A percentile compares a stretch with the other conserved stretches of the same genome.
These are phyloP conservation scores for Lecanoromycetidae sp. DNA, from an alignment of 2,329 filamentous ascomycete species.

Conservation along the genomic window DNA sequence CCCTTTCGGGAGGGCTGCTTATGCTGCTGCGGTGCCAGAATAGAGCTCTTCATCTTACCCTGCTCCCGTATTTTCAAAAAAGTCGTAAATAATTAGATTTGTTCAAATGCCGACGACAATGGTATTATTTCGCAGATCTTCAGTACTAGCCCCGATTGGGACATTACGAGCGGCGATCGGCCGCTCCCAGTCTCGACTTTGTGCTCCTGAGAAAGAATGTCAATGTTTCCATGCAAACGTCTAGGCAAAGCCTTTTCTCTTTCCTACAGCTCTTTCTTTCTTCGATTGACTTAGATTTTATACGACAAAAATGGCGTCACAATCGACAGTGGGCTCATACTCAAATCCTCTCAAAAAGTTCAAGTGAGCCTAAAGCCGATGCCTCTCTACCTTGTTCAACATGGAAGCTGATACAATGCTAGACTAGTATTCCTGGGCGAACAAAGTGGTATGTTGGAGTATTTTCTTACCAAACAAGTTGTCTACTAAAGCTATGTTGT, in stretches of 20 bases:
- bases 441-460: slow-evolving; percentile 67
- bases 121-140: no score
- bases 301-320: slow-evolving; percentile 54
- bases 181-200: no score
- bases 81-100: background rate
- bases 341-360: slow-evolving; percentile 99
- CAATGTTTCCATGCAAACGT: background rate
- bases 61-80: no score
- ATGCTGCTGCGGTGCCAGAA: slow-evolving; percentile 58
- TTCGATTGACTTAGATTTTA: background rate
- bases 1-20: slow-evolving; percentile 90
- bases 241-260: background rate
- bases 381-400: background rate
- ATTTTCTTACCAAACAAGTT: background rate
- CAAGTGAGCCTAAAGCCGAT: slow-evolving; percentile 52
- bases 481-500: background rate
- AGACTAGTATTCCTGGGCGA: slow-evolving; percentile 96
- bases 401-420: slow-evolving; percentile 22
- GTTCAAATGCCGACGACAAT: no score
- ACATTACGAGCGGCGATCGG: no score
- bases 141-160: no score
- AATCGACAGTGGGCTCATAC: slow-evolving; percentile 68
- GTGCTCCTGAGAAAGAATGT: slow-evolving; percentile 2
- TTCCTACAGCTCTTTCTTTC: background rate
- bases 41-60: background rate